These are phyloP conservation scores for Dothistroma septosporum DNA, from an alignment of 2,329 filamentous ascomycete genomes.

Conservation along the genomic window DNA sequence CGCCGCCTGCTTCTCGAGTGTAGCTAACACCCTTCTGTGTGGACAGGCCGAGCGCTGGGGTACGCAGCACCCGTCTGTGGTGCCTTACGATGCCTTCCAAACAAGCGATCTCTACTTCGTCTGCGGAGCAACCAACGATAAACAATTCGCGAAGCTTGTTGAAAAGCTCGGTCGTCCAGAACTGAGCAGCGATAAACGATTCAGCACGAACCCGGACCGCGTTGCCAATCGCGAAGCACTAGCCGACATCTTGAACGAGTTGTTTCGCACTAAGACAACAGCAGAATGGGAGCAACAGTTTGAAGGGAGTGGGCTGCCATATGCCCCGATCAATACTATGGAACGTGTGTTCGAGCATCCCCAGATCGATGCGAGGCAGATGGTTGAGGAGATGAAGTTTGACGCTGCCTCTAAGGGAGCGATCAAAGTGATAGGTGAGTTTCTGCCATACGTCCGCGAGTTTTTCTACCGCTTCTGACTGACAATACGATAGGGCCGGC, in stretches of 20 bases:
- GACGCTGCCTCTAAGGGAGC: slow-evolving; percentile 23
- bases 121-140: slow-evolving; percentile 35
- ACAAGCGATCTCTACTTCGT: slow-evolving; percentile 34
- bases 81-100: slow-evolving; percentile 41
- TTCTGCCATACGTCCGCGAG: neutral
- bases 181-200: slow-evolving; percentile 21
- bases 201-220: slow-evolving; percentile 21
- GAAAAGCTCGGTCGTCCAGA: slow-evolving; percentile 18
- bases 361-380: slow-evolving; percentile 36
- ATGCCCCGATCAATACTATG: slow-evolving; percentile 43
- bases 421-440: slow-evolving; percentile 26
- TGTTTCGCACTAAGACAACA: slow-evolving; percentile 34
- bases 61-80: slow-evolving; percentile 43
- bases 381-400: slow-evolving; percentile 13
- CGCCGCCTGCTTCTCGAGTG: too few relatives aligned
- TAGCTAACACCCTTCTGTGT: too few relatives aligned
- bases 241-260: slow-evolving; percentile 31
- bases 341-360: slow-evolving; percentile 41
- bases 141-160: slow-evolving; percentile 34
- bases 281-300: slow-evolving; percentile 38
- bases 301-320: slow-evolving; percentile 41
- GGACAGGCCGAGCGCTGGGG: slow-evolving; percentile 37
- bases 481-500: neutral
- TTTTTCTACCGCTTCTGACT: neutral
- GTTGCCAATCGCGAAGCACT: slow-evolving; percentile 28